phyloP scores from a whole-genome alignment of 169 alveolate species.

The Plasmodium knowlesi region DNA sequence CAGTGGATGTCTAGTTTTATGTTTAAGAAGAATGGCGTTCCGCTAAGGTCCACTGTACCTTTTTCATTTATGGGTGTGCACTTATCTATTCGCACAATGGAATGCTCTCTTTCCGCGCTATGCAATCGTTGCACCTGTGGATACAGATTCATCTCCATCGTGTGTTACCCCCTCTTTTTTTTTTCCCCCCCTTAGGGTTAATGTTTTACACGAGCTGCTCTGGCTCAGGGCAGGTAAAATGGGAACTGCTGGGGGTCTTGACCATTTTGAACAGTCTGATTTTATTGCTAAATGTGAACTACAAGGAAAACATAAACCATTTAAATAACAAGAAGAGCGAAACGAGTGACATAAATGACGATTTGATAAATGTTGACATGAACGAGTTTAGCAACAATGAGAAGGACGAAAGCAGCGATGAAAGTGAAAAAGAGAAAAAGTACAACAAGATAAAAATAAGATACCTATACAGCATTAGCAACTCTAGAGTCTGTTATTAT shows the following conservation, averaged over 20 bases:
- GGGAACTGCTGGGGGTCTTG: slow-evolving; percentile 55
- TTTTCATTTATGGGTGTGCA: not conserved
- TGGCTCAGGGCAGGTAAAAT: slow-evolving; percentile 61
- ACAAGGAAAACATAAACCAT: slow-evolving; percentile 42
- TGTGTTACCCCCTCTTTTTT: not conserved
- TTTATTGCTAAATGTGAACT: slow-evolving; percentile 56
- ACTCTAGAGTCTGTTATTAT: slow-evolving; percentile 60
- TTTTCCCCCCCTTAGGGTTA: slow-evolving; percentile 48
- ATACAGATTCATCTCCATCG: not conserved
- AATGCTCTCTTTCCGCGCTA: not conserved
- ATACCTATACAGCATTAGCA: slow-evolving; percentile 40
- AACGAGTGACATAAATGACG: slow-evolving; percentile 73
- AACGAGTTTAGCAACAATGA: slow-evolving; percentile 71
- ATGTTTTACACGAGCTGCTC: slow-evolving; percentile 60
- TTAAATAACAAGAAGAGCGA: slow-evolving; percentile 58
- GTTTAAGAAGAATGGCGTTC: not conserved
- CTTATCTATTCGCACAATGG: not conserved
- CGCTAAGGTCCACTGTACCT: not conserved
- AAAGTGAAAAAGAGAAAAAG: slow-evolving; percentile 55
- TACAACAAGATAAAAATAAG: slow-evolving; percentile 49
- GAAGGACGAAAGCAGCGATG: slow-evolving; percentile 71
- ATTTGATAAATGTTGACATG: slow-evolving; percentile 66
- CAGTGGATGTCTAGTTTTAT: not conserved
- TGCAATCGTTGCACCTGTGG: not conserved
- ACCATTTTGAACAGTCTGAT: slow-evolving; percentile 28